Conservation (phyloP, 2,329 filamentous ascomycete genomes). For the Phyllosticta capitalensis region DNA sequence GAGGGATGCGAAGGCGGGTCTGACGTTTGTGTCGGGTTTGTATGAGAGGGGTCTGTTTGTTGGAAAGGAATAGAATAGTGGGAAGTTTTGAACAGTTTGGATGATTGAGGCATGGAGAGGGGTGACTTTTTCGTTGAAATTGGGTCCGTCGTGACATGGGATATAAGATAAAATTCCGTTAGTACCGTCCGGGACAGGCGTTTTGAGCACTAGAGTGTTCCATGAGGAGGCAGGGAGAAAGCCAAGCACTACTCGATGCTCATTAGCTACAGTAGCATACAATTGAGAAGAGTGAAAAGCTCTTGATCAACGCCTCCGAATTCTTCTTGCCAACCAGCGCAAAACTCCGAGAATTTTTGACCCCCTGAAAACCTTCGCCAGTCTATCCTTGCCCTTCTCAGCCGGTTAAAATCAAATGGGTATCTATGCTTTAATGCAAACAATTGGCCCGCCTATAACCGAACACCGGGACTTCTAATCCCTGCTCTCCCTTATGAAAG, state of each 20-base stretch:
- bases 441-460: neutral
- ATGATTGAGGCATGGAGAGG: neutral
- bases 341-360: neutral
- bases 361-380: neutral
- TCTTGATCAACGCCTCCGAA: too few species aligned
- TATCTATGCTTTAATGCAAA: neutral
- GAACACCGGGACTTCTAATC: neutral
- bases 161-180: too few species aligned
- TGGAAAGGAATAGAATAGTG: neutral
- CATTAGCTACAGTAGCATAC: too few species aligned
- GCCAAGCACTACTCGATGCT: too few species aligned
- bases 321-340: too few species aligned
- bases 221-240: too few species aligned
- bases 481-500: too few species aligned
- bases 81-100: too few species aligned
- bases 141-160: too few species aligned
- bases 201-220: too few species aligned
- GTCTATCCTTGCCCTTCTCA: neutral
- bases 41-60: conserved; percentile 34
- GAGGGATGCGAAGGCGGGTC: conserved; percentile 26
- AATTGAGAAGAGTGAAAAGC: too few species aligned
- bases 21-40: conserved; percentile 30
- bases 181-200: too few species aligned
- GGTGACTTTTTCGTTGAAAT: neutral
- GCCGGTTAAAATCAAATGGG: neutral